A percentile compares a stretch with the other conserved stretches of the same genome.
These are phyloP conservation scores for Pleurotus pulmonarius DNA, from an alignment of 768 basidiomycete species.

Conservation along the genomic window DNA sequence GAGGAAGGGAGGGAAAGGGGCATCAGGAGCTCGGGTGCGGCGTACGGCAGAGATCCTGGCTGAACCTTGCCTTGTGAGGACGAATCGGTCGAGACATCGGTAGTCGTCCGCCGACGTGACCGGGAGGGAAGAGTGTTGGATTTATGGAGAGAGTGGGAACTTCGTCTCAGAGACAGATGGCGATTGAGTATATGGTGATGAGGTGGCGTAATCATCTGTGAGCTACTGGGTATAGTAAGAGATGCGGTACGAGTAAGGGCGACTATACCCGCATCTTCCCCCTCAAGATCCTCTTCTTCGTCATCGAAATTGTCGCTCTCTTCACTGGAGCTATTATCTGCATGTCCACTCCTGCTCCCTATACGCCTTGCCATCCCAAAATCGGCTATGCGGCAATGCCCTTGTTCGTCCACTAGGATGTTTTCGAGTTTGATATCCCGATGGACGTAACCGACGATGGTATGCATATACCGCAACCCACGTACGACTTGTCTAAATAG, in stretches of 20 bases:
- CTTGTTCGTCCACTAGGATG: slow-evolving; percentile 86
- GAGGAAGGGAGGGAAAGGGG: slow-evolving; percentile 15
- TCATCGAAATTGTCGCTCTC: slow-evolving; percentile 36
- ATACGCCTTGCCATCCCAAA: slow-evolving; percentile 79
- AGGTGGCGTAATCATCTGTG: neutral
- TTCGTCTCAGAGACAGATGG: slow-evolving; percentile 1
- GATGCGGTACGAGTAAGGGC: slow-evolving; percentile 6
- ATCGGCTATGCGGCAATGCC: slow-evolving; percentile 79
- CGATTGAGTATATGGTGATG: neutral
- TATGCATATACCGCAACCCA: slow-evolving; percentile 81
- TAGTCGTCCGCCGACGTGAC: neutral
- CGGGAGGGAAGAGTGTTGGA: neutral
- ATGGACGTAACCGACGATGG: slow-evolving; percentile 75
- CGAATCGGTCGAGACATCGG: neutral
- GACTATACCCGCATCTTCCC: slow-evolving; percentile 26
- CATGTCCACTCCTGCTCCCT: slow-evolving; percentile 21
- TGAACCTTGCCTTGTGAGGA: slow-evolving; percentile 31
- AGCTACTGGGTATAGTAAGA: slow-evolving; percentile 3
- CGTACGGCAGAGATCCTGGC: slow-evolving; percentile 87
- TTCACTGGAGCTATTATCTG: slow-evolving; percentile 11
- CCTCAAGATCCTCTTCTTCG: slow-evolving; percentile 23
- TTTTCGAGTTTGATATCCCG: slow-evolving; percentile 98
- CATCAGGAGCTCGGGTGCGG: slow-evolving; percentile 81
- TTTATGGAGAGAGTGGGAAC: neutral
- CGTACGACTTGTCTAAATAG: slow-evolving; percentile 85